Percentiles rank a stretch among this genome's conserved stretches.
Conservation (phyloP, 2,329 filamentous ascomycete species). For the Fusarium sororula region DNA sequence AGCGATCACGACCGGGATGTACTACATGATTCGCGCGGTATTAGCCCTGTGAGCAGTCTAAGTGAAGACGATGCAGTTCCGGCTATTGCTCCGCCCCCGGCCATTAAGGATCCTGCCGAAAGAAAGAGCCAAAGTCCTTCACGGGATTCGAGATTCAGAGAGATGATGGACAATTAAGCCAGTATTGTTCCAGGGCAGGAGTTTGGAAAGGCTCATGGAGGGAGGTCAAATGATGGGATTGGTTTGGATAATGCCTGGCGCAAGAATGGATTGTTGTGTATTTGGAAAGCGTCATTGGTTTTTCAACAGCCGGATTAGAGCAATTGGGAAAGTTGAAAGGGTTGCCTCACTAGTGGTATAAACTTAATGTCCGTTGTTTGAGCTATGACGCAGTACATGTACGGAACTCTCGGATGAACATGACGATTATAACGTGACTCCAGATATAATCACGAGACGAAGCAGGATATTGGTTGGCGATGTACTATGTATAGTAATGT, state of each 20-base stretch:
- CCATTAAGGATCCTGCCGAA: conserved; percentile 45
- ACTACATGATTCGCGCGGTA: conserved; percentile 46
- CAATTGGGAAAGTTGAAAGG: neutral
- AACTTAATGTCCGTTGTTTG: neutral
- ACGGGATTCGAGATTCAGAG: conserved; percentile 67
- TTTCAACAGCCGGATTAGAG: neutral
- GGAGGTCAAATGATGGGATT: neutral
- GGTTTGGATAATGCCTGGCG: neutral
- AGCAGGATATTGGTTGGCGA: neutral
- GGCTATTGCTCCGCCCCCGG: conserved; percentile 51
- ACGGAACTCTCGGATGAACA: neutral
- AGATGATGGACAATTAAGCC: conserved; percentile 57
- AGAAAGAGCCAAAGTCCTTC: conserved; percentile 61
- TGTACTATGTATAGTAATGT: neutral
- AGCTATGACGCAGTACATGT: conserved; percentile 9
- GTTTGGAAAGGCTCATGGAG: neutral
- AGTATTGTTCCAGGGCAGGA: neutral
- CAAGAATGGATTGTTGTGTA: neutral
- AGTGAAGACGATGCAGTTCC: conserved; percentile 22
- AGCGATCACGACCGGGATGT: conserved; percentile 27
- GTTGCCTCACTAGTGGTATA: neutral
- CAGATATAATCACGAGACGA: neutral
- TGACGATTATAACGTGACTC: neutral
- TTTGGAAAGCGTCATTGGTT: neutral
- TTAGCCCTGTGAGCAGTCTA: conserved; percentile 52